Conservation (phyloP, 176 grass and related monocot genomes). For the Miscanthus lutarioriparius region DNA sequence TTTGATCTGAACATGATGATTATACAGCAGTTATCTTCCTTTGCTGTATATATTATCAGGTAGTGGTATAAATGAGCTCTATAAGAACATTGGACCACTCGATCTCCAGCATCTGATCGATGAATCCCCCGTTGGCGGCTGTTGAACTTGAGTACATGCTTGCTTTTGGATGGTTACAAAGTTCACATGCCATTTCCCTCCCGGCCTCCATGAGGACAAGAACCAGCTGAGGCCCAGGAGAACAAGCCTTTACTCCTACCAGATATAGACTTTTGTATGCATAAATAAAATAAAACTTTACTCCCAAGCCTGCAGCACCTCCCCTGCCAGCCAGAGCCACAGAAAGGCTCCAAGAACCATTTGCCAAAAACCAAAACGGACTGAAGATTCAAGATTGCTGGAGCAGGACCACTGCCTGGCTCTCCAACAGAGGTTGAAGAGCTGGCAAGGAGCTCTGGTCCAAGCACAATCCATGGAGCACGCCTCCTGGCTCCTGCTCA, state of each 20-base stretch:
- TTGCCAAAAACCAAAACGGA: slow-evolving; percentile 17
- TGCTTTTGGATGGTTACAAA: slow-evolving; percentile 48
- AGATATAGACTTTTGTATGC: slow-evolving; percentile 23
- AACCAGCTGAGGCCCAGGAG: slow-evolving; percentile 36
- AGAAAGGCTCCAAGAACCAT: slow-evolving; percentile 36
- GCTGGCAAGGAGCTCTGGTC: slow-evolving; percentile 32
- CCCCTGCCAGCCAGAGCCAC: slow-evolving; percentile 38
- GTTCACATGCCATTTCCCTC: slow-evolving; percentile 55
- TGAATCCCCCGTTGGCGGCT: slow-evolving; percentile 22
- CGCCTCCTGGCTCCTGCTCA: slow-evolving; percentile 24
- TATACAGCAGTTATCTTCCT: background rate
- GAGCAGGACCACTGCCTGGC: slow-evolving; percentile 35
- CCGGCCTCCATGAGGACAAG: slow-evolving; percentile 28
- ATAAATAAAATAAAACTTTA: background rate
- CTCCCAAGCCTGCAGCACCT: background rate
- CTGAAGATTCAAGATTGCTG: slow-evolving; percentile 17
- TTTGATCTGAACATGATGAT: background rate
- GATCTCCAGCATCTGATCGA: slow-evolving; percentile 27
- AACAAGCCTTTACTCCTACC: slow-evolving; percentile 48
- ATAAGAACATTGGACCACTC: slow-evolving; percentile 34
- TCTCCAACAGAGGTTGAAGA: slow-evolving; percentile 14
- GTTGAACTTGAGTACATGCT: slow-evolving; percentile 27
- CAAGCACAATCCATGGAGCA: slow-evolving; percentile 50
- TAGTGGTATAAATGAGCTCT: background rate
- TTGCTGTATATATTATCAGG: background rate